Conservation (phyloP, 441 rosid species). For the Dalechampia spathulata region DNA sequence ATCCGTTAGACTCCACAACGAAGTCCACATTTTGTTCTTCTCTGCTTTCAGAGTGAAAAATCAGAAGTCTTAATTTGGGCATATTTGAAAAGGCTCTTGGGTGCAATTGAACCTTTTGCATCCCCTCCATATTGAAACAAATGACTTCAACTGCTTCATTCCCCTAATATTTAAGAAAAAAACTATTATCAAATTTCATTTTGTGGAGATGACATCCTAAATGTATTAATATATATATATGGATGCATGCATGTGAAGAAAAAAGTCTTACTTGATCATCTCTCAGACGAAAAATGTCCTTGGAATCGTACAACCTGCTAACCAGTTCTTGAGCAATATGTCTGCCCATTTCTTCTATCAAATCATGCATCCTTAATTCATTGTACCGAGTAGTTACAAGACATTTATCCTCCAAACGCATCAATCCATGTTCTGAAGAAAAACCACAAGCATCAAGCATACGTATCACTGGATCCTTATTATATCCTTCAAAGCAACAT, state of each 20-base stretch:
- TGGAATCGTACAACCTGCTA: slow-evolving; percentile 26
- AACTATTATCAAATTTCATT: no score
- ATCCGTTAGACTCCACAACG: not conserved
- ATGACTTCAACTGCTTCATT: slow-evolving; percentile 1
- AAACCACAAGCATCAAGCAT: not conserved
- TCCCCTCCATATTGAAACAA: not conserved
- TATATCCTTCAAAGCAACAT: slow-evolving; percentile 12
- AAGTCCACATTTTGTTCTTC: not conserved
- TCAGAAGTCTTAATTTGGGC: slow-evolving; percentile 1
- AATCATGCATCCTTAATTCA: slow-evolving; percentile 11
- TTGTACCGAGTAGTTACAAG: not conserved
- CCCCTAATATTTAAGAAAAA: not conserved
- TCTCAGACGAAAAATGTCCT: slow-evolving; percentile 4
- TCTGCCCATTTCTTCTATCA: slow-evolving; percentile 38
- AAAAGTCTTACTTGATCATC: slow-evolving; percentile 10
- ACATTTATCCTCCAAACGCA: slow-evolving; percentile 5
- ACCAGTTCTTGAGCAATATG: slow-evolving; percentile 32
- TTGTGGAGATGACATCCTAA: no score
- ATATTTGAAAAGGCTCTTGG: not conserved
- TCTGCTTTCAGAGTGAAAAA: not conserved
- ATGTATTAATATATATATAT: no score
- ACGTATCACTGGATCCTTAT: not conserved
- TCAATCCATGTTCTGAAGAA: not conserved
- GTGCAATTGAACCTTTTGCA: not conserved
- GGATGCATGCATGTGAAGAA: no score